A percentile compares a stretch with the other conserved stretches of the same genome.
These are phyloP conservation scores for Bjerkandera adusta DNA, from an alignment of 1,284 basidiomycete genomes.

Conservation along the genomic window DNA sequence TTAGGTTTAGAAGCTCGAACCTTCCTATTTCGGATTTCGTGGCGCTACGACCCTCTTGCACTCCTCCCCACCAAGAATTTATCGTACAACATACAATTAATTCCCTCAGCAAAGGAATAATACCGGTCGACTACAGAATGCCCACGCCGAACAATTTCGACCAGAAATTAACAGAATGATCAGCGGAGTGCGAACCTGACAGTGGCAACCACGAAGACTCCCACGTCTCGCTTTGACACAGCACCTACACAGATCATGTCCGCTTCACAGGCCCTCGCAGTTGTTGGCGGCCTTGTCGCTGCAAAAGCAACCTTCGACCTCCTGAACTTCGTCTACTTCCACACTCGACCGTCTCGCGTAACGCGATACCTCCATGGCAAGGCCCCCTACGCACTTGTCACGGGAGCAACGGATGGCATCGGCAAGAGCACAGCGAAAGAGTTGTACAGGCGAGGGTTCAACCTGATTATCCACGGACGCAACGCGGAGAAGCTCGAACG, in stretches of 20 bases:
- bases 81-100: too few species aligned
- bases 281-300: constrained; percentile 4
- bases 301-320: constrained; percentile 2
- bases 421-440: constrained; percentile 27
- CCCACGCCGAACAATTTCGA: not conserved
- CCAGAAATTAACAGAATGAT: not conserved
- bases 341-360: constrained; percentile 22
- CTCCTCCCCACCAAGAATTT: too few species aligned
- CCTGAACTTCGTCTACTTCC: not conserved
- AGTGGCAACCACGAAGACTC: too few species aligned
- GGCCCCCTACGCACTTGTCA: constrained; percentile 28
- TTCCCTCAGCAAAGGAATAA: too few species aligned
- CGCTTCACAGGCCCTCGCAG: not conserved
- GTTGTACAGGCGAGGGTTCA: constrained; percentile 30
- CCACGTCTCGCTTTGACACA: too few species aligned
- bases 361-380: constrained; percentile 24
- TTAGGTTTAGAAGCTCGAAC: not conserved
- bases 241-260: too few species aligned
- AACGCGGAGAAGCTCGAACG: constrained; percentile 28
- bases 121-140: too few species aligned
- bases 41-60: too few species aligned
- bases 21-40: not conserved
- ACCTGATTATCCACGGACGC: constrained; percentile 30
- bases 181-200: too few species aligned
- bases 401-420: constrained; percentile 32